Percentiles rank a stretch among this genome's conserved stretches.
Evolutionary conservation across 1,284 basidiomycete species (phyloP).

Genomic region (Quambalaria eucalypti): DNA sequence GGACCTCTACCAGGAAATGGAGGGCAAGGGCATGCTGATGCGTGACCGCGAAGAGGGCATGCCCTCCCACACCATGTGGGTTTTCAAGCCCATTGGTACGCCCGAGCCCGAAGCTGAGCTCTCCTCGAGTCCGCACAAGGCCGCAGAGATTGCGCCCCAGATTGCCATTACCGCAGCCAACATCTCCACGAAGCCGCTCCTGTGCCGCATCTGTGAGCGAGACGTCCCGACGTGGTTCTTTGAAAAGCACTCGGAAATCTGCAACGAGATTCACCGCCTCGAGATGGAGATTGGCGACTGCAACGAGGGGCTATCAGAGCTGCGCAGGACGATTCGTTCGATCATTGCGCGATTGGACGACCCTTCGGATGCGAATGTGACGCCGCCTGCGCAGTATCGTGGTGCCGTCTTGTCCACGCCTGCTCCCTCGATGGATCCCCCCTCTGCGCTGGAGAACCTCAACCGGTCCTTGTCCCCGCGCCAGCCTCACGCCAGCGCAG

Average conservation of each 20-base stretch:
- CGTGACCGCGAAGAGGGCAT: slow-evolving; percentile 74
- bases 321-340: slow-evolving; percentile 60
- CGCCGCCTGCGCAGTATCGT: slow-evolving; percentile 62
- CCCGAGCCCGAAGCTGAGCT: slow-evolving; percentile 34
- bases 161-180: neutral
- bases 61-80: slow-evolving; percentile 98
- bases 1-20: slow-evolving; percentile 73
- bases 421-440: slow-evolving; percentile 36
- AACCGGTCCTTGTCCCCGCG: slow-evolving; percentile 33
- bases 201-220: slow-evolving; percentile 96
- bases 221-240: slow-evolving; percentile 98
- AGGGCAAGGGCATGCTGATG: slow-evolving; percentile 98
- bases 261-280: slow-evolving; percentile 87
- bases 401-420: slow-evolving; percentile 58
- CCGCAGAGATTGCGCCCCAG: neutral
- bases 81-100: slow-evolving; percentile 67
- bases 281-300: slow-evolving; percentile 89
- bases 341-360: slow-evolving; percentile 23
- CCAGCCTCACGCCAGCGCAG: slow-evolving; percentile 19
- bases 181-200: slow-evolving; percentile 60
- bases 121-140: slow-evolving; percentile 7
- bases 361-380: slow-evolving; percentile 4
- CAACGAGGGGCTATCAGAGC: slow-evolving; percentile 82
- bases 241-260: slow-evolving; percentile 99
- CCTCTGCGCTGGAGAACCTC: slow-evolving; percentile 42